A percentile compares a stretch with the other conserved stretches of the same genome.
Conservation (phyloP, 2,329 filamentous ascomycete genomes). For the Aureobasidium musti region DNA sequence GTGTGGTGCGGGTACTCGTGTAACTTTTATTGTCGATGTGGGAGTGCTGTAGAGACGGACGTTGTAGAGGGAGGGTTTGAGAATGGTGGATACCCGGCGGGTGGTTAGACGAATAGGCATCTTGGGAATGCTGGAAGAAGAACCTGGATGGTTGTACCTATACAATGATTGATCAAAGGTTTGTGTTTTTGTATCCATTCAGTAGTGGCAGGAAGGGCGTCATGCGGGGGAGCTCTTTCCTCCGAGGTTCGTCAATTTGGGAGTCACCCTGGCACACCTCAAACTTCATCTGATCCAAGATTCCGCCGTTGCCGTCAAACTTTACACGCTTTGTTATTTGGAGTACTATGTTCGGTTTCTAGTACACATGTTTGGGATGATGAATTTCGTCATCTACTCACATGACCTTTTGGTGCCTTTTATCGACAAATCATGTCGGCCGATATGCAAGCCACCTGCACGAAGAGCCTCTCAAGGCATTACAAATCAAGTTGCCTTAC, state of each 20-base stretch:
- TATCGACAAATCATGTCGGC: not conserved
- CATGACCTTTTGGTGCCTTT: not conserved
- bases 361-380: not conserved
- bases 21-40: conserved; percentile 60
- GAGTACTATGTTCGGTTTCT: not conserved
- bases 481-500: no score
- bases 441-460: not conserved
- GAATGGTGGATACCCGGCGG: not conserved
- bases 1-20: conserved; percentile 73
- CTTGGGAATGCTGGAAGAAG: not conserved
- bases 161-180: not conserved
- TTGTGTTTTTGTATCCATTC: not conserved
- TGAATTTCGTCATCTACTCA: not conserved
- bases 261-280: not conserved
- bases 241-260: not conserved
- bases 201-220: not conserved
- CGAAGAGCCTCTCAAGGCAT: not conserved
- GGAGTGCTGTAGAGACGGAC: conserved; percentile 32
- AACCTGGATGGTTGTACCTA: not conserved
- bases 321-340: not conserved
- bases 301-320: not conserved
- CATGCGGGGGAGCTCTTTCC: conserved; percentile 28
- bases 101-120: not conserved
- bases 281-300: not conserved
- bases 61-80: conserved; percentile 4